Base-by-base conservation (phyloP, 1,284 basidiomycete species). In the Melampsora americana region DNA sequence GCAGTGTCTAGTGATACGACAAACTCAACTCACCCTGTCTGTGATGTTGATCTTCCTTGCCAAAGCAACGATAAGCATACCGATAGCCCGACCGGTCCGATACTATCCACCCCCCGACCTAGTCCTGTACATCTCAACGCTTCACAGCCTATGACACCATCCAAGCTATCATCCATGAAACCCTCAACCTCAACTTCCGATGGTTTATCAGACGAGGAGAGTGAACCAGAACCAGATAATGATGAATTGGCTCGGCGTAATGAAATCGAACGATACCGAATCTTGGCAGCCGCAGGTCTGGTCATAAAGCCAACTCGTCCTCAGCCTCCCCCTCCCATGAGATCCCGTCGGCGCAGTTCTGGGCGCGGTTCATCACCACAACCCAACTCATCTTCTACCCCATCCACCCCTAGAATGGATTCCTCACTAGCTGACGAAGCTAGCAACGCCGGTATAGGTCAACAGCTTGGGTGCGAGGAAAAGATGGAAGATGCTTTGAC, bases 401-500 rank as follows among this genome's bases (percentile, higher is more conserved):
- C 64, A 30, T 16, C 18, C 14, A 11, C 71, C 35, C 35, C 46
- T 16, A 20, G 39, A n/a, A 23, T 28, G 30, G 23, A 12, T 39
- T 11, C n/a, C 26, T 59, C 48, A n/a, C 23, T 20, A 62, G 35
- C 35, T 35, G 35, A 28, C 7, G 60, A 62, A 20, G 60, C 16
- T 32, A 26, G 23, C 60, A 5, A 62, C 23, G 60, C 5, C 14
- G 50, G 50, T 53, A 23, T 23, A 5, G 50, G 50, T 23, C 18
- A 53, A 53, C 50, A 53, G 50, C 16, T 20, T 12, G 50, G 16
- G 12, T 3, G 50, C 14, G 50, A 53, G 23, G 5, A 56, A 46
- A 70, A 70, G 20, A 42, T 70, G 68, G 53, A 70, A 61, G 56
- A 56, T 20, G 68, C 68, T 28, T 61, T 70, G 18, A 44, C 68